Conservation (phyloP, 2,329 filamentous ascomycete species). For the Mollisiaceae sp. region DNA sequence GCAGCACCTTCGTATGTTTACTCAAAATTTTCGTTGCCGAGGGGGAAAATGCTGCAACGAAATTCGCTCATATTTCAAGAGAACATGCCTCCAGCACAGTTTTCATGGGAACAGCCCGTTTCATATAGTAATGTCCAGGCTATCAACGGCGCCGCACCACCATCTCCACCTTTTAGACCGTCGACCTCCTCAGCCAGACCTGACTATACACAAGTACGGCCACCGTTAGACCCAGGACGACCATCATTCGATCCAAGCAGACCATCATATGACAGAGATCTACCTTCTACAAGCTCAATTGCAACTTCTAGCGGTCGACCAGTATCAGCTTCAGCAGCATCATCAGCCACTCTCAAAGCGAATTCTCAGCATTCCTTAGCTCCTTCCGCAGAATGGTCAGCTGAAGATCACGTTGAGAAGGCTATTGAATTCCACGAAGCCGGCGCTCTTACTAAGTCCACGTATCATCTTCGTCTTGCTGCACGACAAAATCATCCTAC, state of each 20-base stretch:
- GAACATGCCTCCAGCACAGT: slow-evolving; percentile 56
- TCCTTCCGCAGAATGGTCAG: slow-evolving; percentile 70
- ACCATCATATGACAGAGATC: slow-evolving; percentile 56
- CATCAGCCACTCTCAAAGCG: slow-evolving; percentile 44
- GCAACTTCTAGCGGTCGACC: slow-evolving; percentile 40
- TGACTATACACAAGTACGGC: slow-evolving; percentile 43
- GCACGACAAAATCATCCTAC: slow-evolving; percentile 86
- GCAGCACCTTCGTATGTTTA: slow-evolving; percentile 81
- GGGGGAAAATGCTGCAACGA: slow-evolving; percentile 79
- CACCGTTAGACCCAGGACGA: slow-evolving; percentile 53
- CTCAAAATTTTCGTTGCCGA: slow-evolving; percentile 81
- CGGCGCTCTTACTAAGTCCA: slow-evolving; percentile 88
- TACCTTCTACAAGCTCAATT: slow-evolving; percentile 53
- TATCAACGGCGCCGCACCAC: slow-evolving; percentile 55
- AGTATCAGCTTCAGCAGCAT: slow-evolving; percentile 34
- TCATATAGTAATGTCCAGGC: slow-evolving; percentile 51
- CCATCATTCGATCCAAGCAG: slow-evolving; percentile 53
- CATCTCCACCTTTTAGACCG: slow-evolving; percentile 65
- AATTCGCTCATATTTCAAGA: slow-evolving; percentile 65
- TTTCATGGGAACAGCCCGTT: slow-evolving; percentile 65
- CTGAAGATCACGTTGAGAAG: slow-evolving; percentile 88
- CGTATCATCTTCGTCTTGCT: slow-evolving; percentile 91
- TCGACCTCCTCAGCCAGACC: slow-evolving; percentile 55
- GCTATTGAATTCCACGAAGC: slow-evolving; percentile 90
- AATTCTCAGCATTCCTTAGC: slow-evolving; percentile 56